Evolutionary conservation across 139 green algal species (phyloP).

Genomic region (Eudorina sp.): DNA sequence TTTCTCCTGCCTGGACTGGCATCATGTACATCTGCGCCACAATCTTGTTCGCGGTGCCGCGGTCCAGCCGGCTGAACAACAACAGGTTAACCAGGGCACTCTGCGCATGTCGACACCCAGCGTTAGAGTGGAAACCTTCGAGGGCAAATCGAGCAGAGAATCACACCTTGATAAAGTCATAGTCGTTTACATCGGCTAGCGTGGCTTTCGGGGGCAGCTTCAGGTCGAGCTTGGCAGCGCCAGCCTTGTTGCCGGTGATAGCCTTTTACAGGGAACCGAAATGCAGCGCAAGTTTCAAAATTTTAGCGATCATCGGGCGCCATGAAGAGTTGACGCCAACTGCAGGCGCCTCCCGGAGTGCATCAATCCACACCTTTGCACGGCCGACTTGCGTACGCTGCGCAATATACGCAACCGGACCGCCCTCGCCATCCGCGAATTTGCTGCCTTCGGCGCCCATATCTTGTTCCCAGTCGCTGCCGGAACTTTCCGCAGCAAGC

Average conservation of each 20-base stretch:
- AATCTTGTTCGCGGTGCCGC: conserved; percentile 66
- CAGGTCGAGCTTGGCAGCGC: conserved; percentile 27
- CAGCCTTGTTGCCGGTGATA: conserved; percentile 42
- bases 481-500: conserved; percentile 28
- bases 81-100: conserved; percentile 85
- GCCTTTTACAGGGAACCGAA: no score
- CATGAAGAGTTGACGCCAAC: no score
- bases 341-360: neutral
- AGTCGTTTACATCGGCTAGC: conserved; percentile 42
- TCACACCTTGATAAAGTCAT: conserved; percentile 59
- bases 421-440: conserved; percentile 6
- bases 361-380: conserved; percentile 16
- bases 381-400: conserved; percentile 49
- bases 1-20: conserved; percentile 76
- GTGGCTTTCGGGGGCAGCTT: conserved; percentile 44
- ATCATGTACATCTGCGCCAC: conserved; percentile 69
- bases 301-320: no score
- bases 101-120: conserved; percentile 55
- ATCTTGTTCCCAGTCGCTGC: conserved; percentile 40
- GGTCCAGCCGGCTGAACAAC: conserved; percentile 86
- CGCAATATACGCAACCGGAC: conserved; percentile 31
- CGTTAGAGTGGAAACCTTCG: neutral
- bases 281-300: no score
- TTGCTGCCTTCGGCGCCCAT: conserved; percentile 32
- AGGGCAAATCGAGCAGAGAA: neutral